Conservation (phyloP, 2,329 filamentous ascomycete species). For the Diaporthe amygdali region DNA sequence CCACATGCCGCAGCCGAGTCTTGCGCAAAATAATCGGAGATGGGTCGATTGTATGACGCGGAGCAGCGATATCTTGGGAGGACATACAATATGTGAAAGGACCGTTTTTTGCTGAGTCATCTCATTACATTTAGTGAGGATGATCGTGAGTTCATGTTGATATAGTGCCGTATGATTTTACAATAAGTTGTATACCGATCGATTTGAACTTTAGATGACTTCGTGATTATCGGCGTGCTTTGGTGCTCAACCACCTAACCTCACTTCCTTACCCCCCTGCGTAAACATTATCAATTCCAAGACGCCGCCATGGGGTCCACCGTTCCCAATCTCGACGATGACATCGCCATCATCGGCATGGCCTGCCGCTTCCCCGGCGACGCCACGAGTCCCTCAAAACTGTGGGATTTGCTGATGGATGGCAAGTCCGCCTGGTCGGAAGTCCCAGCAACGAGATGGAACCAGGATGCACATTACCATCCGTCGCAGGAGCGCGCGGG, state of each 20-base stretch:
- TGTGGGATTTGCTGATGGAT: constrained; percentile 36
- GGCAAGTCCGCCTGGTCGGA: constrained; percentile 15
- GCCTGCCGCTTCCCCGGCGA: constrained; percentile 45
- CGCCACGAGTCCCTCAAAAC: constrained; percentile 37
- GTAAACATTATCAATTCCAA: not conserved
- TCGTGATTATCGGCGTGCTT: not conserved
- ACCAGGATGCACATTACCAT: constrained; percentile 14
- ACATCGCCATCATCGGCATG: constrained; percentile 21
- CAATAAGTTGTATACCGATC: not conserved
- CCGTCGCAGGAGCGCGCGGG: constrained; percentile 9
- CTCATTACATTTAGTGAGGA: not conserved
- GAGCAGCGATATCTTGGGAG: not conserved
- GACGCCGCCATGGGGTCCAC: constrained; percentile 16
- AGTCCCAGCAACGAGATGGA: constrained; percentile 17
- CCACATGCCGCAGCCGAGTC: not conserved
- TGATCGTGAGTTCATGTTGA: not conserved
- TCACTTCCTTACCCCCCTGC: not conserved
- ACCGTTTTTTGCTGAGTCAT: not conserved
- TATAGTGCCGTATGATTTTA: constrained; percentile 5
- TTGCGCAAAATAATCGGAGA: not conserved
- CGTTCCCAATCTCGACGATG: not conserved
- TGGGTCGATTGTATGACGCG: not conserved
- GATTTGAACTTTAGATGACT: not conserved
- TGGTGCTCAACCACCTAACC: constrained; percentile 12
- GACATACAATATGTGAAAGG: not conserved